Percentiles rank a stretch among this genome's conserved stretches.
phyloP scores from a whole-genome alignment of 805 yeast genomes.

The Wickerhamomyces bovis region DNA sequence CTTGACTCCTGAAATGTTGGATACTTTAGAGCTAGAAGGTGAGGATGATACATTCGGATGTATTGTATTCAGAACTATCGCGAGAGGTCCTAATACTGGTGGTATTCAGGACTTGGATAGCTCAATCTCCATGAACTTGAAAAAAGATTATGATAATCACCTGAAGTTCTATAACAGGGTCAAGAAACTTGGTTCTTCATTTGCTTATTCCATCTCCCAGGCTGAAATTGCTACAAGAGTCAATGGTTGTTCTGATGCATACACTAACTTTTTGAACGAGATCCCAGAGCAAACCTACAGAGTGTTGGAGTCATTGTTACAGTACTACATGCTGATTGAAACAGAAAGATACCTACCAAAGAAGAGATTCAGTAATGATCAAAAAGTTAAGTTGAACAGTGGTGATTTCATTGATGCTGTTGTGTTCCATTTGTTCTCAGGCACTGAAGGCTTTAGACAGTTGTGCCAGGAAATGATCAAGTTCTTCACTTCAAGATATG shows the following conservation, averaged over 20 bases:
- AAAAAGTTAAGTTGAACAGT: neutral
- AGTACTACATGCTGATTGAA: conserved; percentile 7
- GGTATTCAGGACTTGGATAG: conserved; percentile 4
- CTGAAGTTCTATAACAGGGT: neutral
- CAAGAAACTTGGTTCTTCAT: conserved; percentile 1
- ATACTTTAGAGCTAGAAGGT: neutral
- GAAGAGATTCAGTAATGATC: neutral
- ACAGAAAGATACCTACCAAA: conserved; percentile 4
- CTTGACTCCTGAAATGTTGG: neutral
- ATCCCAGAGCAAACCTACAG: conserved; percentile 34
- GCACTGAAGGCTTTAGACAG: conserved; percentile 2
- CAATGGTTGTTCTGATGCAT: conserved; percentile 30
- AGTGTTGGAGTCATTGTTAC: conserved; percentile 27
- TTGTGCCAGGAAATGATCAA: conserved; percentile 1
- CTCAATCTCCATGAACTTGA: neutral
- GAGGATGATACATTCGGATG: neutral
- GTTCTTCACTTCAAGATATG: conserved; percentile 6
- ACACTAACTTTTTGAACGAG: conserved; percentile 26
- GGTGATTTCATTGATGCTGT: conserved; percentile 7
- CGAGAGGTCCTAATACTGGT: neutral
- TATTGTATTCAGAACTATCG: neutral
- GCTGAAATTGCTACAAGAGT: conserved; percentile 53
- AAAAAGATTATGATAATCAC: neutral
- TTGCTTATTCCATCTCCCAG: conserved; percentile 44
- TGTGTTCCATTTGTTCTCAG: conserved; percentile 4